Evolutionary conservation across 2,329 filamentous ascomycete genomes (phyloP), one percentile per base, ranked within the genome.

Genomic region (Lachnellula arida): DNA sequence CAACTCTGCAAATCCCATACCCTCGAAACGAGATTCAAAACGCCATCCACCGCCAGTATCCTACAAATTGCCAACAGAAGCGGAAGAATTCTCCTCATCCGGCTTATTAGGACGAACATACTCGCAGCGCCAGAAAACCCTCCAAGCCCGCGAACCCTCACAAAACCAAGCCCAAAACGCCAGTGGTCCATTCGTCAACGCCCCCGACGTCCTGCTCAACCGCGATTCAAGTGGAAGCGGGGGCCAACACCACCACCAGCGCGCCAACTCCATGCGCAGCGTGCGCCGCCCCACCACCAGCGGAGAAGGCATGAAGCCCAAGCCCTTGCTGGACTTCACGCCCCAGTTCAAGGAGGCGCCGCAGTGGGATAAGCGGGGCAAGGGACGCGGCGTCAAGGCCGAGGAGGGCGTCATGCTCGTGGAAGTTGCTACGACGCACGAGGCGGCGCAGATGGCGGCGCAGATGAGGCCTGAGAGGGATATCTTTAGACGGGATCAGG

Each of bases 271-370:
- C 15, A 63, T 64, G 53, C 60, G 57, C 43, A 57, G 56, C 28
- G 55, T 22, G 17, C 23, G 32, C 54, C 14, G 25, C 22, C 39
- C 42, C 35, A 39, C 52, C 19, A 3, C 55, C 35, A 17, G 39
- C 23, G 48, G 44, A 7, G 54, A 19, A 5, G 50, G 50, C 3
- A 56, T 57, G 19, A 19, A 19, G 22, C 64, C 62, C 0, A 84
- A 83, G 59, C 87, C 88, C 1, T 76, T 91, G 5, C 72, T 91
- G 32, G 87, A 89, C 65, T 76, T 91, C 42, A 85, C 84, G 0
- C 83, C 84, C 0, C 75, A 77, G 49, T 87, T 86, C 65, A 76
- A 79, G 49, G 85, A 88, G 59, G 78, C 85, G 6, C 85, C 85
- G 17, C 77, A 86, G 68, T 78, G 79, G 65, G 71, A 75, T 52